Evolutionary conservation across 169 alveolate species (phyloP), one percentile per base, ranked within the genome.

Genomic region (Theileria equi): DNA sequence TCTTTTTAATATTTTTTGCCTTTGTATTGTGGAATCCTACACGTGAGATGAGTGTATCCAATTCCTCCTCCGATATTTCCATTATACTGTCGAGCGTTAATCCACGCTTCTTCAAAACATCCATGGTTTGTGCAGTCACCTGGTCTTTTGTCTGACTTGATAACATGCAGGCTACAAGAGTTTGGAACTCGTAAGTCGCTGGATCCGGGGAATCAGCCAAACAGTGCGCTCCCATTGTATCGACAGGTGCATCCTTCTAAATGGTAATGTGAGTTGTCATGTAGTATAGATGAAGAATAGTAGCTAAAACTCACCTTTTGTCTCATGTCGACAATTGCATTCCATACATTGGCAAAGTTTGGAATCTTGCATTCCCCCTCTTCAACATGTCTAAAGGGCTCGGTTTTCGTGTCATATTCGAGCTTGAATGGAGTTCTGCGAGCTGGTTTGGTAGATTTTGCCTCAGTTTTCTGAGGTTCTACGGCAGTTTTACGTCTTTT

Each of bases 21-120:
- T 96, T 96, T 45, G 93, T 93, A 23, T 89, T 91, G 72, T 95
- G 95, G 67, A 96, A 96, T 10, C 98, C 95, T 16, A 96, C 97
- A 29, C 95, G 92, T 48, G 82, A 78, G 1, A 96, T 83, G 8
- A 91, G 72, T 53, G 93, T 82, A 65, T 80, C 74, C 45, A 96
- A 80, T 57, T 93, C 85, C 29, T 81, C 91, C 62, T 80, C 91
- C 5, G 90, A 49, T 38, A 74, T 78, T 13, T 80, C 64, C 29
- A 81, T 45, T 23, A 90, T 82, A 40, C 80, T 77, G 19, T 89
- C 88, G 35, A 82, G 66, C 31, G 88, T 84, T 38, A 91, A 52
- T 2, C 94, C 96, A n/a, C 74, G 59, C 17, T 60, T 61, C 52
- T 79, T 87, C 25, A 91, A 70, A 16, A 77, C 69, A 1, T 81